A percentile compares a stretch with the other conserved stretches of the same genome.
Evolutionary conservation across 1,139 yeast species (phyloP).

Genomic region (Spencermartinsiella ligniputridi): DNA sequence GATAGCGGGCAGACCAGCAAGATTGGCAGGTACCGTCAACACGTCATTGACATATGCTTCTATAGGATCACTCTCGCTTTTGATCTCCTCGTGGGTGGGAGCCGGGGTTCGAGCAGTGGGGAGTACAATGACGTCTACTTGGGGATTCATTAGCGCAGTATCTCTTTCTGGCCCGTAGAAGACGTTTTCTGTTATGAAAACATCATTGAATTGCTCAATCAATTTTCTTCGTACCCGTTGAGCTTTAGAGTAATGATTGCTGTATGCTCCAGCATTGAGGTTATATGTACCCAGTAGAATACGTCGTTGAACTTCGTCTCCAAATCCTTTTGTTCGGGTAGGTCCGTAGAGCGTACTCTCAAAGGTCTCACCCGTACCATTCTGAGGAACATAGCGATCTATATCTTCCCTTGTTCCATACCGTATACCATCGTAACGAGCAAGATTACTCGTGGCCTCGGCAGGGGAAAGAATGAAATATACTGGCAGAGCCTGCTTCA

Average conservation of each 20-base stretch:
- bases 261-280: conserved; percentile 65
- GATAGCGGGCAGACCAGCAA: conserved; percentile 87
- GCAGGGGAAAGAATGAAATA: conserved; percentile 88
- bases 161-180: conserved; percentile 24
- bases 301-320: conserved; percentile 77
- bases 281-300: conserved; percentile 83
- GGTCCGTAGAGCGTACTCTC: conserved; percentile 42
- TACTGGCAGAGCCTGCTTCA: conserved; percentile 66
- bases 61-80: conserved; percentile 39
- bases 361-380: not conserved
- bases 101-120: conserved; percentile 71
- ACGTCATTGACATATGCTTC: conserved; percentile 75
- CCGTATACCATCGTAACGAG: conserved; percentile 85
- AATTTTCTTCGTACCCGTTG: conserved; percentile 58
- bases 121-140: conserved; percentile 66
- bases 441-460: conserved; percentile 88
- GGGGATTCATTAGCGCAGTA: conserved; percentile 15
- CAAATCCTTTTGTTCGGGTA: conserved; percentile 66
- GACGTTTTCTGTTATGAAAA: conserved; percentile 54
- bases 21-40: conserved; percentile 82
- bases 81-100: conserved; percentile 45
- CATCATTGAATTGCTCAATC: conserved; percentile 58
- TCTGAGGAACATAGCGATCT: conserved; percentile 28
- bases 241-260: conserved; percentile 79
- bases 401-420: conserved; percentile 58